A percentile compares a stretch with the other conserved stretches of the same genome.
phyloP scores from a whole-genome alignment of 2,329 filamentous ascomycete genomes.

The Aspergillus puulaauensis region DNA sequence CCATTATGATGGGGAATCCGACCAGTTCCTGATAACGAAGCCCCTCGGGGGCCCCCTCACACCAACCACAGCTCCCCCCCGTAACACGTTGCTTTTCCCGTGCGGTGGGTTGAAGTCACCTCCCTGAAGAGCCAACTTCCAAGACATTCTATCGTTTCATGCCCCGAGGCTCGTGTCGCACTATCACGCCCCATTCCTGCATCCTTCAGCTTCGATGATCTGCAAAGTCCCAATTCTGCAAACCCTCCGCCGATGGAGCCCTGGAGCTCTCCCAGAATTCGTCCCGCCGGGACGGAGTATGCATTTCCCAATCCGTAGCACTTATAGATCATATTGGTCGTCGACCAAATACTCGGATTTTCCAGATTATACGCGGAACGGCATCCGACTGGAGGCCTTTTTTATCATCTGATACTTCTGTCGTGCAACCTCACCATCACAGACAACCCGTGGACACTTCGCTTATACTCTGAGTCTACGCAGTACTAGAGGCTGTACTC shows the following conservation, averaged over 20 bases:
- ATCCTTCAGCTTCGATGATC: conserved; percentile 5
- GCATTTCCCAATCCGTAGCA: no score
- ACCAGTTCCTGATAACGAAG: conserved; percentile 10
- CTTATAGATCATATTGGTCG: neutral
- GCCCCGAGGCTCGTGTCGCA: neutral
- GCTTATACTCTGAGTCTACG: neutral
- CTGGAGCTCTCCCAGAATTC: neutral
- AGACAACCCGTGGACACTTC: neutral
- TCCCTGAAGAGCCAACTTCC: conserved; percentile 3
- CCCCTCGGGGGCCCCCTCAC: conserved; percentile 10
- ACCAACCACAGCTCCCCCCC: conserved; percentile 30
- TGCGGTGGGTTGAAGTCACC: conserved; percentile 3
- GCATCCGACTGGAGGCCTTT: conserved; percentile 9
- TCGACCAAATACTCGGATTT: neutral
- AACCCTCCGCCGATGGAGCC: neutral
- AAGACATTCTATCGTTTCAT: conserved; percentile 7
- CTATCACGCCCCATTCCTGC: conserved; percentile 8
- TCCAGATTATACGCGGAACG: conserved; percentile 4
- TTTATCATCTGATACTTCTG: conserved; percentile 5
- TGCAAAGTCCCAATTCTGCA: neutral
- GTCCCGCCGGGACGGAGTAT: neutral
- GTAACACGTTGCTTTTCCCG: conserved; percentile 28
- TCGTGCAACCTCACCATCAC: neutral
- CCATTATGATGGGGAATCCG: neutral
- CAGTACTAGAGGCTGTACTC: neutral